phyloP scores from a whole-genome alignment of 2,329 filamentous ascomycete species.

The Alternaria consortialis region DNA sequence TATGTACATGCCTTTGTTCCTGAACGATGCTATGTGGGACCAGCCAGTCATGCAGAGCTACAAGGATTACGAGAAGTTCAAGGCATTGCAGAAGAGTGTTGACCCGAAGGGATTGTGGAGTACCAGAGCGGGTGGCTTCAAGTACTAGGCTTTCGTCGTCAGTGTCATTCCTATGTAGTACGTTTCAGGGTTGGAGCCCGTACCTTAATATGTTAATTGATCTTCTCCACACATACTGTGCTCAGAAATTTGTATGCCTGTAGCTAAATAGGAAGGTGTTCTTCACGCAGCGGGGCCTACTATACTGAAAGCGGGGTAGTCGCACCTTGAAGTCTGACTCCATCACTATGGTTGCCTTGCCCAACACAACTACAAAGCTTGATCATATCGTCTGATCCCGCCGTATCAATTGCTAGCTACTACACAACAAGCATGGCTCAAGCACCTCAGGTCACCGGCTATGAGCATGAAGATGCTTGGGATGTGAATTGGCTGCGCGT shows the following conservation, averaged over 20 bases:
- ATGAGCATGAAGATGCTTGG: constrained; percentile 48
- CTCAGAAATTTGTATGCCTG: neutral
- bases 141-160: constrained; percentile 19
- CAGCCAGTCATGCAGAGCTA: constrained; percentile 34
- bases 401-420: neutral
- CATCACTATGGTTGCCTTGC: neutral
- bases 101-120: constrained; percentile 35
- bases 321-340: constrained; percentile 10
- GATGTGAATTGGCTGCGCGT: constrained; percentile 45
- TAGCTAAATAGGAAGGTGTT: constrained; percentile 14
- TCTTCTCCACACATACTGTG: neutral
- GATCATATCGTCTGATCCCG: neutral
- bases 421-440: constrained; percentile 18
- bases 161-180: neutral
- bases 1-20: constrained; percentile 33
- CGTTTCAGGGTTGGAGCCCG: neutral
- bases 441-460: constrained; percentile 28
- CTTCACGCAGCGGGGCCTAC: constrained; percentile 11
- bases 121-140: constrained; percentile 32
- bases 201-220: neutral
- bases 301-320: constrained; percentile 23
- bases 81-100: constrained; percentile 28
- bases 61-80: constrained; percentile 29
- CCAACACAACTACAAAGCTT: neutral
- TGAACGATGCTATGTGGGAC: constrained; percentile 37